These are phyloP conservation scores for Xylariaceae sp. DNA, from an alignment of 2,329 filamentous ascomycete species.

Conservation along the genomic window DNA sequence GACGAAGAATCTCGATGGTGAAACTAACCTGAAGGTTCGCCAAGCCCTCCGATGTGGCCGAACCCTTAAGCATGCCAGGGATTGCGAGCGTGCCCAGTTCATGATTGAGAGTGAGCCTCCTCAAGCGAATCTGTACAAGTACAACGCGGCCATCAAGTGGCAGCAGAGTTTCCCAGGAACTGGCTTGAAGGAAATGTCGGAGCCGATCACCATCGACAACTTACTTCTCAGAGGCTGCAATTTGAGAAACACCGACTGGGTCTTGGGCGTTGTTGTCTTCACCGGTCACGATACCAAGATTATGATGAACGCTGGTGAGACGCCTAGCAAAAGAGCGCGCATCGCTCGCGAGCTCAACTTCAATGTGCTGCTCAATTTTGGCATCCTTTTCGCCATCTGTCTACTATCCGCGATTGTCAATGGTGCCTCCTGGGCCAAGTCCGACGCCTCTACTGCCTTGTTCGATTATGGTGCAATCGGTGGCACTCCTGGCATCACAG, in stretches of 20 bases:
- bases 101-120: slow-evolving; percentile 83
- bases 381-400: slow-evolving; percentile 85
- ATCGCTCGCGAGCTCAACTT: slow-evolving; percentile 93
- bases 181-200: slow-evolving; percentile 71
- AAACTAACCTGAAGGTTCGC: slow-evolving; percentile 95
- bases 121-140: slow-evolving; percentile 91
- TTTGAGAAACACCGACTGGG: slow-evolving; percentile 92
- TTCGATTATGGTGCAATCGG: slow-evolving; percentile 87
- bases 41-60: slow-evolving; percentile 83
- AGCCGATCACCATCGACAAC: slow-evolving; percentile 93
- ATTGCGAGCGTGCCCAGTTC: slow-evolving; percentile 88
- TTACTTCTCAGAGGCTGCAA: slow-evolving; percentile 89
- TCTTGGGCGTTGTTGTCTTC: slow-evolving; percentile 85
- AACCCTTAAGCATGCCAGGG: slow-evolving; percentile 76
- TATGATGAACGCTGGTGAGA: slow-evolving; percentile 97
- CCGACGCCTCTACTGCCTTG: slow-evolving; percentile 66
- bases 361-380: slow-evolving; percentile 96
- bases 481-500: slow-evolving; percentile 67
- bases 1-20: slow-evolving; percentile 95
- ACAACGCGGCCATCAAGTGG: slow-evolving; percentile 87
- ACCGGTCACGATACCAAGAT: slow-evolving; percentile 97
- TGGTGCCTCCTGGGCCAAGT: slow-evolving; percentile 72
- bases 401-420: slow-evolving; percentile 78
- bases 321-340: slow-evolving; percentile 85
- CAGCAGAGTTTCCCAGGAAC: slow-evolving; percentile 62